Percentiles rank a stretch among this genome's conserved stretches.
These are phyloP conservation scores for Cephaloascus albidus DNA, from an alignment of 805 yeast species.

Conservation along the genomic window DNA sequence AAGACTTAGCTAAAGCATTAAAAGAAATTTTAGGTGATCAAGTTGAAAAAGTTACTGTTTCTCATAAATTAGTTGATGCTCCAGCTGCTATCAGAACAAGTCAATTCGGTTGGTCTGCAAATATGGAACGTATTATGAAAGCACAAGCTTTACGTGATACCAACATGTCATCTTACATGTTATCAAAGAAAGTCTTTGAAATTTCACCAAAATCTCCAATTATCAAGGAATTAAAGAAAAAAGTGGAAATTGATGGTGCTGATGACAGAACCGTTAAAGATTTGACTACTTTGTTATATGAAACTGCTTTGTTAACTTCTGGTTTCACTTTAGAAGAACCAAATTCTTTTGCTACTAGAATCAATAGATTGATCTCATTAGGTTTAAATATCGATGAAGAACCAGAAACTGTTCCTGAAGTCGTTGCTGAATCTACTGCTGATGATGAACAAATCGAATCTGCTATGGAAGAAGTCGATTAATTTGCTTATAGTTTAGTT, in stretches of 20 bases:
- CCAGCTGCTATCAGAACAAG: slow-evolving; percentile 99
- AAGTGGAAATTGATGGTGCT: slow-evolving; percentile 95
- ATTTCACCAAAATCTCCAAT: slow-evolving; percentile 95
- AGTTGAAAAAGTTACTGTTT: slow-evolving; percentile 98
- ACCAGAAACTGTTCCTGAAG: slow-evolving; percentile 35
- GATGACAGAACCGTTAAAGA: slow-evolving; percentile 98
- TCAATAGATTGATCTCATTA: slow-evolving; percentile 94
- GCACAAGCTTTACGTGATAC: slow-evolving; percentile 99
- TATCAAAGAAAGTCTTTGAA: slow-evolving; percentile 98
- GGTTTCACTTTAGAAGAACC: slow-evolving; percentile 99
- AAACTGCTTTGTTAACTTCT: slow-evolving; percentile 96
- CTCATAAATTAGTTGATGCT: slow-evolving; percentile 93
- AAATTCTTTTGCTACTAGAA: slow-evolving; percentile 92
- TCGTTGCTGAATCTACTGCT: slow-evolving; percentile 35
- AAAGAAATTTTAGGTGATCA: slow-evolving; percentile 97
- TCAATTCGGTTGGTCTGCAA: slow-evolving; percentile 99
- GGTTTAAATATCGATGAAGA: slow-evolving; percentile 98
- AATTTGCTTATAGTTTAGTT: slow-evolving; percentile 19
- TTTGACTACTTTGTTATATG: slow-evolving; percentile 90
- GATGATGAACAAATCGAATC: slow-evolving; percentile 77
- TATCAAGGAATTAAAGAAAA: slow-evolving; percentile 89
- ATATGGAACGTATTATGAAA: slow-evolving; percentile 99
- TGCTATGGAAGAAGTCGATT: slow-evolving; percentile 99
- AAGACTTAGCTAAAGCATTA: slow-evolving; percentile 89
- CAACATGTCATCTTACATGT: slow-evolving; percentile 98